Evolutionary conservation across 352 stramenopile genomes (phyloP).

Genomic region (Pythium brachiatum): DNA sequence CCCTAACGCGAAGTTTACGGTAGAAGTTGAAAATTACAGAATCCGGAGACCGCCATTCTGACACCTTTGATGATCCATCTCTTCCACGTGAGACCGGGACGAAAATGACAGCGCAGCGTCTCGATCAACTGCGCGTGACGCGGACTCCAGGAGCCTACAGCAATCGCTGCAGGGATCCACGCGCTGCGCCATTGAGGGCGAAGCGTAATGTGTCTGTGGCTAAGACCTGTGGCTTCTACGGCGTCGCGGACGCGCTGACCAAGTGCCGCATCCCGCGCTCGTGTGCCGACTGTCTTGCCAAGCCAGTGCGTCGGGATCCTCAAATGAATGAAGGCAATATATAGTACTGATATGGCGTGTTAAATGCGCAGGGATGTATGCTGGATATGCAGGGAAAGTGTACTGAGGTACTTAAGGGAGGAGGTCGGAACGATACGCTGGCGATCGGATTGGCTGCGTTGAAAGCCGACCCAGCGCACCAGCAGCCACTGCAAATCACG

Average conservation of each 20-base stretch:
- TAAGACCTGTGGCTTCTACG: constrained; percentile 5
- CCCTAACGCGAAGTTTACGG: too few relatives aligned
- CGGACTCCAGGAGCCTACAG: too few relatives aligned
- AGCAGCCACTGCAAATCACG: neutral
- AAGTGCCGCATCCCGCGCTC: constrained; percentile 6
- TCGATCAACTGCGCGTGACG: too few relatives aligned
- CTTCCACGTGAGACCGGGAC: too few relatives aligned
- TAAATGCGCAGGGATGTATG: neutral
- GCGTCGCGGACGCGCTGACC: neutral
- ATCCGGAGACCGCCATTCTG: too few relatives aligned
- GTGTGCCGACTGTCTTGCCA: constrained; percentile 9
- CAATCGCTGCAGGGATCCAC: too few relatives aligned
- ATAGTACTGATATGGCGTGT: neutral
- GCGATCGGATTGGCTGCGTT: neutral
- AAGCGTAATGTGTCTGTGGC: neutral
- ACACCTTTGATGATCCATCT: too few relatives aligned
- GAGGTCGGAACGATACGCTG: neutral
- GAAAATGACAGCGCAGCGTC: too few relatives aligned
- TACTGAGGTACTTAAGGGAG: too few relatives aligned
- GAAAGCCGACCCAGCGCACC: neutral
- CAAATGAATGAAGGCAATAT: too few relatives aligned
- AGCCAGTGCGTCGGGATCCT: neutral
- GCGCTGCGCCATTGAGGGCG: neutral
- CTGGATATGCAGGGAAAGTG: neutral
- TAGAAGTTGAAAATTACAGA: too few relatives aligned